Conservation (phyloP, 371 early-diverging fungal genomes). For the Mortierella sp. region DNA sequence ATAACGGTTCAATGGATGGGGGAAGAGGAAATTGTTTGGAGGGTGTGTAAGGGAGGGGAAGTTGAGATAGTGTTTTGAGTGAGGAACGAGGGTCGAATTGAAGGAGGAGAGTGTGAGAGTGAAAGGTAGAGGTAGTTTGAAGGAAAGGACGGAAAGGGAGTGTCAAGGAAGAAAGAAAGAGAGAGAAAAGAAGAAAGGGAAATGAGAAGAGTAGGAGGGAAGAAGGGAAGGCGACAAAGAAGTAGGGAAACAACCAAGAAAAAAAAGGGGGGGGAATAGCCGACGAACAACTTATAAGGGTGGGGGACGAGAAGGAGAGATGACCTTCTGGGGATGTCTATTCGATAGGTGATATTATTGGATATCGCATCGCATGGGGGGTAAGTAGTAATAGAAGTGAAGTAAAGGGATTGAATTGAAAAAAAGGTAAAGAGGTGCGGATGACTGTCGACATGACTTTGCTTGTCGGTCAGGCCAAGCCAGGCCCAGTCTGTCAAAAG, state of each 20-base stretch:
- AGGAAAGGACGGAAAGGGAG: constrained; percentile 7
- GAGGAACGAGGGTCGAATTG: neutral
- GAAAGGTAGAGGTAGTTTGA: constrained; percentile 29
- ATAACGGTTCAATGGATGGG: neutral
- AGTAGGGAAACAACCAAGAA: constrained; percentile 17
- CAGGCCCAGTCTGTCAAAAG: neutral
- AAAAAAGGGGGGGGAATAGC: constrained; percentile 16
- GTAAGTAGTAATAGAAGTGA: neutral
- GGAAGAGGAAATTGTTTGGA: neutral
- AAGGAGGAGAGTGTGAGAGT: neutral
- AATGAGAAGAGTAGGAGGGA: constrained; percentile 12
- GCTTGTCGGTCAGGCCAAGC: too few species aligned
- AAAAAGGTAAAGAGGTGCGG: neutral
- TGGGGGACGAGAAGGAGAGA: neutral
- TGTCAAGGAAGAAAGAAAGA: neutral
- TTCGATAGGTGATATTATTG: constrained; percentile 1
- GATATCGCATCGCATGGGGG: neutral
- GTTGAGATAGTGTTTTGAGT: neutral
- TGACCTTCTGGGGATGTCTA: constrained; percentile 4
- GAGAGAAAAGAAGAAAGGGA: constrained; percentile 6
- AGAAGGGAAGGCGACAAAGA: constrained; percentile 19
- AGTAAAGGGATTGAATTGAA: neutral
- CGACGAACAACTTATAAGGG: neutral
- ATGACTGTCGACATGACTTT: constrained; percentile 7
- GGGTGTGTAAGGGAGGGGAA: neutral